phyloP scores from a whole-genome alignment of 2,329 filamentous ascomycete species.

The Cryphonectria parasitica region DNA sequence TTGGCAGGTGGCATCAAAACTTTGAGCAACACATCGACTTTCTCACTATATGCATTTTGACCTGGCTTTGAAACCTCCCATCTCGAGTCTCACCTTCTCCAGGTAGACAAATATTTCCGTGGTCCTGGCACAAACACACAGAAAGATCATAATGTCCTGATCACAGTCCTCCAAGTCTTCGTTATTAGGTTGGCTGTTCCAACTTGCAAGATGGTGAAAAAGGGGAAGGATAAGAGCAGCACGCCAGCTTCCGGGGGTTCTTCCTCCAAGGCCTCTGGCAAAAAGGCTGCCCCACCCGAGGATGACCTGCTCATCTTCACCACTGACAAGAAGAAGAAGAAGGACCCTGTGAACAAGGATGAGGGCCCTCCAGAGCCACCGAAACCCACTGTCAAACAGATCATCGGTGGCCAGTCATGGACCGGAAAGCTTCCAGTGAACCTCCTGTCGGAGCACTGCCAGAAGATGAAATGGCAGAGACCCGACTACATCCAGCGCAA shows the following conservation, averaged over 20 bases:
- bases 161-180: background rate
- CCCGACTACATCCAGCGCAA: constrained; percentile 79
- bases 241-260: constrained; percentile 39
- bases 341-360: constrained; percentile 37
- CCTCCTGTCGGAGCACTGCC: constrained; percentile 89
- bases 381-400: constrained; percentile 70
- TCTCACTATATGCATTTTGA: background rate
- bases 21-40: background rate
- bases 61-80: background rate
- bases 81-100: background rate
- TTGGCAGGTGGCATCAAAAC: background rate
- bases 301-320: constrained; percentile 60
- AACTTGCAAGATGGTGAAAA: constrained; percentile 8
- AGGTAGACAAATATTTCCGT: background rate
- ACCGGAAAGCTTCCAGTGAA: constrained; percentile 96
- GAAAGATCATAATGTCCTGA: background rate
- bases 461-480: constrained; percentile 93
- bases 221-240: constrained; percentile 18
- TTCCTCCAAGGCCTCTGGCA: constrained; percentile 33
- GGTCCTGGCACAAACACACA: background rate
- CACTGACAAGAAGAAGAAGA: constrained; percentile 56
- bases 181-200: background rate
- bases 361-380: constrained; percentile 48
- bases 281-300: constrained; percentile 41
- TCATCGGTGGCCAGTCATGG: constrained; percentile 95